Evolutionary conservation across 768 basidiomycete species (phyloP).

Genomic region (Rhodotorula sphaerocarpa): DNA sequence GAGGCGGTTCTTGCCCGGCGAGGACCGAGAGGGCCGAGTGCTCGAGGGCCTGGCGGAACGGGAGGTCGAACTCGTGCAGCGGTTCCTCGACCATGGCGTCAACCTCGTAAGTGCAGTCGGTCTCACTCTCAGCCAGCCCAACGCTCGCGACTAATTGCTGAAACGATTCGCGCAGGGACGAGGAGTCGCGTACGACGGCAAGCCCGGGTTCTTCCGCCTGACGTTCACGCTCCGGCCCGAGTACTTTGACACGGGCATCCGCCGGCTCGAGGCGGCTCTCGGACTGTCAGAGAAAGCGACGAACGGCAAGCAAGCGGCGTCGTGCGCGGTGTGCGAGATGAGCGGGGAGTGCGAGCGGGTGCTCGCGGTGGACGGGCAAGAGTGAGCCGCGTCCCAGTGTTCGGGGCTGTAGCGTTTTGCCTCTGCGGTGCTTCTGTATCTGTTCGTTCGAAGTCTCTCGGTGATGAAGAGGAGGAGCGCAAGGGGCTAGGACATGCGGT

Average conservation of each 20-base stretch:
- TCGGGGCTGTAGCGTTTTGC: too few species aligned
- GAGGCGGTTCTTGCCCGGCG: conserved; percentile 10
- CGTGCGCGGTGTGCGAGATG: too few species aligned
- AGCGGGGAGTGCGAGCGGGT: too few species aligned
- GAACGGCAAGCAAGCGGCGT: too few species aligned
- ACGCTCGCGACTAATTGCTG: neutral
- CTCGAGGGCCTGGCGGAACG: conserved; percentile 11
- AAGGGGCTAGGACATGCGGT: too few species aligned
- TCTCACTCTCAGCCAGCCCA: neutral
- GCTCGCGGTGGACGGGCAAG: too few species aligned
- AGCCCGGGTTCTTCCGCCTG: conserved; percentile 30
- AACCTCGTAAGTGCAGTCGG: conserved; percentile 10
- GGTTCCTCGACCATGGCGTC: conserved; percentile 6
- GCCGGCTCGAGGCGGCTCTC: conserved; percentile 11
- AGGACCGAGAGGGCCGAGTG: conserved; percentile 8
- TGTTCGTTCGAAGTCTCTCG: too few species aligned
- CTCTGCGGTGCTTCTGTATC: too few species aligned
- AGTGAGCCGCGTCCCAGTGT: too few species aligned
- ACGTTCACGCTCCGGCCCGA: conserved; percentile 36
- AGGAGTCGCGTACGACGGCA: conserved; percentile 12
- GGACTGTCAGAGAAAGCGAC: neutral
- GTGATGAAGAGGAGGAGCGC: too few species aligned
- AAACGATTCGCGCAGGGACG: conserved; percentile 1
- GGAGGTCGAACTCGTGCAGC: conserved; percentile 9
- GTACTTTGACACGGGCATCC: conserved; percentile 18